Evolutionary conservation across 805 yeast species (phyloP).

Genomic region (Metschnikowia santaceciliae): DNA sequence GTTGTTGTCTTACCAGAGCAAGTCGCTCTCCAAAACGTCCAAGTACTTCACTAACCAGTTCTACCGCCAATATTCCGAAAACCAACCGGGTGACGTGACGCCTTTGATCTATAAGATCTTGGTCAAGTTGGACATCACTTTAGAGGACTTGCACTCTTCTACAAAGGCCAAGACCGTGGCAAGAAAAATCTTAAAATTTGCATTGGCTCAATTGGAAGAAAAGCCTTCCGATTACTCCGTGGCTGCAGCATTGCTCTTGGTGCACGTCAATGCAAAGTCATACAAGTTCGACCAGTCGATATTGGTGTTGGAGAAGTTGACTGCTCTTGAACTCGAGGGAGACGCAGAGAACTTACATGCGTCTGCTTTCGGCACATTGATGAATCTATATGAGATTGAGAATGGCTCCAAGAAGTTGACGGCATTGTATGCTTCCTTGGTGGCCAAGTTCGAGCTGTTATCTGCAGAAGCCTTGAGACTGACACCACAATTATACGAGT

Average conservation of each 20-base stretch:
- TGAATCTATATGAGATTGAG: slow-evolving; percentile 11
- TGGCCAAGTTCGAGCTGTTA: slow-evolving; percentile 5
- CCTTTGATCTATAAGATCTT: slow-evolving; percentile 29
- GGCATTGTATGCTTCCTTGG: slow-evolving; percentile 1
- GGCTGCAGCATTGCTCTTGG: slow-evolving; percentile 28
- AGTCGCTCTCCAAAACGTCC: slow-evolving; percentile 29
- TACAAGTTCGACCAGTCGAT: slow-evolving; percentile 25
- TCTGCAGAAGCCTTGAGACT: slow-evolving; percentile 7
- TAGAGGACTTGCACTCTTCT: slow-evolving; percentile 23
- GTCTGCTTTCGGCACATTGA: slow-evolving; percentile 9
- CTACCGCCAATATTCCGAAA: slow-evolving; percentile 16
- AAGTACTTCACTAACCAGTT: slow-evolving; percentile 22
- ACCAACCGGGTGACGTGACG: slow-evolving; percentile 30
- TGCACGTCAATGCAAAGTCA: slow-evolving; percentile 21
- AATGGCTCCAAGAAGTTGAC: slow-evolving; percentile 1
- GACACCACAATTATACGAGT: slow-evolving; percentile 22
- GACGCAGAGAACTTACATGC: slow-evolving; percentile 7
- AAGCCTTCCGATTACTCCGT: slow-evolving; percentile 14
- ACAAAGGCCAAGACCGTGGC: slow-evolving; percentile 14
- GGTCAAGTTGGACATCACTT: slow-evolving; percentile 24
- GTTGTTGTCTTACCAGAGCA: slow-evolving; percentile 37
- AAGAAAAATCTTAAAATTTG: slow-evolving; percentile 20
- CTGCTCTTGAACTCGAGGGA: slow-evolving; percentile 7
- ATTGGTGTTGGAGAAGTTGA: slow-evolving; percentile 13
- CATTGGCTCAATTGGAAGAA: slow-evolving; percentile 13